Base-by-base conservation (phyloP, 768 basidiomycete genomes). In the Antrodiella citrinella region DNA sequence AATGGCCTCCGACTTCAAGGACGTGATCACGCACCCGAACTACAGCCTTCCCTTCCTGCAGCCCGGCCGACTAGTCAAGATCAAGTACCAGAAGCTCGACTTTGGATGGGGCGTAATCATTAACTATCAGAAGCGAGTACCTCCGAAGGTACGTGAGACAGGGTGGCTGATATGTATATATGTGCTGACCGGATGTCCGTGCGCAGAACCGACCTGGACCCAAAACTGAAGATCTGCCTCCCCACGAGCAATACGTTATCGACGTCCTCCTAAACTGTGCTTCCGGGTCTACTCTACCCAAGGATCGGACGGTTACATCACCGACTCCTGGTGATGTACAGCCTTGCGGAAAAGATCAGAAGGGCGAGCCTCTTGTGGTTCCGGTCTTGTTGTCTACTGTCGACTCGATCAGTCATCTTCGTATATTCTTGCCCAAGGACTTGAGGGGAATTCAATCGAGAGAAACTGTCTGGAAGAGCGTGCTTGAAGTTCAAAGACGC, bases 91-190 rank as follows among this genome's bases (percentile, higher is more conserved):
- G 54, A 84, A 86, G 35, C 69, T 84, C 12, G 88, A 99, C 67
- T 98, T 95, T 65, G 95, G 95, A 9, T 98, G 96, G 96, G 95
- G 95, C 35, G 80, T 92, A 40, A 80, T 98, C 47, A 78, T 97
- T 61, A 94, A 92, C 63, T 97, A 83, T 61, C 84, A 89, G 63
- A 96, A 96, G 66, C 81, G 93, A 0, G 57, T 83, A 19, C 80
- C 83, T n/a, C 77, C 86, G 13, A 95, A 92, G 72, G 91, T 84
- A 54, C 20, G 69, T 58, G 20, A 12, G 45, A 46, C 45, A 7
- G 11, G 9, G 7, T 22, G 7, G 21, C 19, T 18, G 19, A 22
- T 18, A 43, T 18, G 19, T n/a, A 43, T 43, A 7, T 43, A 5
- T 9, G 19, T 35, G 11, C 26, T 41, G 12, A 40, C 40, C 41